A percentile compares a stretch with the other conserved stretches of the same genome.
These are phyloP conservation scores for Trichoderma arundinaceum DNA, from an alignment of 2,329 filamentous ascomycete genomes.

Conservation along the genomic window DNA sequence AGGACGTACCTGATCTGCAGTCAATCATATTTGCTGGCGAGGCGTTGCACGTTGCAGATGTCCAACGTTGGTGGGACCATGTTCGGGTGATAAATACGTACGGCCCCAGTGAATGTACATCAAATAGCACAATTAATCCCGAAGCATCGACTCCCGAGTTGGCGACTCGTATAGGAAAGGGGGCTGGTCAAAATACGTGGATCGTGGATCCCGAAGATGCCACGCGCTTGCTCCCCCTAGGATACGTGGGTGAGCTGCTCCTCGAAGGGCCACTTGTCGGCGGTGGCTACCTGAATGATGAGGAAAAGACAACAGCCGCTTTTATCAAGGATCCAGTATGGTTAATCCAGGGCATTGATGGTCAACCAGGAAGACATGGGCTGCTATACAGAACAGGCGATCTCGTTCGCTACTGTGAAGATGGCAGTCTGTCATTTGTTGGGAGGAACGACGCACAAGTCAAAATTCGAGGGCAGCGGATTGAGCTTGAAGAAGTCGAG, in stretches of 20 bases:
- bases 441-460: slow-evolving; percentile 63
- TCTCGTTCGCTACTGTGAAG: slow-evolving; percentile 48
- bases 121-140: neutral
- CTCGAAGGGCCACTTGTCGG: slow-evolving; percentile 39
- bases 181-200: slow-evolving; percentile 35
- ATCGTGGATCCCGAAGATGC: slow-evolving; percentile 37
- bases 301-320: slow-evolving; percentile 36
- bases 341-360: slow-evolving; percentile 19
- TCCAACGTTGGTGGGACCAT: too few relatives aligned
- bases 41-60: too few relatives aligned
- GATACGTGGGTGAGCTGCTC: slow-evolving; percentile 39
- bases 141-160: neutral
- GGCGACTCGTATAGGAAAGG: slow-evolving; percentile 23
- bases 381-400: slow-evolving; percentile 55
- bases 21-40: too few relatives aligned
- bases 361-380: slow-evolving; percentile 36
- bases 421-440: slow-evolving; percentile 50
- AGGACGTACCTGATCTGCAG: too few relatives aligned
- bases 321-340: slow-evolving; percentile 42
- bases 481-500: slow-evolving; percentile 50
- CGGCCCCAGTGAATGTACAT: too few relatives aligned
- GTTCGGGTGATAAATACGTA: too few relatives aligned
- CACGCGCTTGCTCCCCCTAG: slow-evolving; percentile 36
- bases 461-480: slow-evolving; percentile 63
- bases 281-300: slow-evolving; percentile 37